Conservation (phyloP, 768 basidiomycete species). For the Asterophora lycoperdoides region DNA sequence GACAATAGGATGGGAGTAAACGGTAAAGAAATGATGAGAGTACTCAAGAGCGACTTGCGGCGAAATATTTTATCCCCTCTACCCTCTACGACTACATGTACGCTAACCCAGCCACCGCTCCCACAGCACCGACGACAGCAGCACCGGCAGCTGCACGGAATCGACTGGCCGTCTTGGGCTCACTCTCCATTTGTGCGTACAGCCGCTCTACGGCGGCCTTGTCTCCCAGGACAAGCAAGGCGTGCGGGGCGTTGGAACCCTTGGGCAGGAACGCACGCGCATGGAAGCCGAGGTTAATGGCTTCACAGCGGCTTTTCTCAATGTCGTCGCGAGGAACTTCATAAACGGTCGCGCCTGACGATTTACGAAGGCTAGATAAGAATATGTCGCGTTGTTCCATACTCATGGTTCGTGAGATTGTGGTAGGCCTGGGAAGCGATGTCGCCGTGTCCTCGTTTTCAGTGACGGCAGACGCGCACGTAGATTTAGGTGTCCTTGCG, state of each 20-base stretch:
- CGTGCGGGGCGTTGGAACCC: constrained; percentile 31
- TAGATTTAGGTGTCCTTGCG: constrained; percentile 3
- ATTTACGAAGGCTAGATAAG: constrained; percentile 38
- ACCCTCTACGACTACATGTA: constrained; percentile 28
- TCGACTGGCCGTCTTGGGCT: constrained; percentile 22
- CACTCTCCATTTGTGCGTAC: constrained; percentile 29
- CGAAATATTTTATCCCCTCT: too few species aligned
- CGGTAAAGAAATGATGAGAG: too few species aligned
- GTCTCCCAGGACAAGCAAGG: constrained; percentile 51
- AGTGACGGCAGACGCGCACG: neutral
- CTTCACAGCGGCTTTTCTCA: constrained; percentile 33
- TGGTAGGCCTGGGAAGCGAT: constrained; percentile 13
- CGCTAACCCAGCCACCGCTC: constrained; percentile 56
- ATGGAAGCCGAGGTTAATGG: constrained; percentile 40
- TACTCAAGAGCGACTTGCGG: neutral
- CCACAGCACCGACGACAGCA: constrained; percentile 58
- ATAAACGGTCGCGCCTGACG: constrained; percentile 46
- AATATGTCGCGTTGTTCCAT: constrained; percentile 48
- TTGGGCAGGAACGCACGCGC: constrained; percentile 38
- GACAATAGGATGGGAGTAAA: neutral
- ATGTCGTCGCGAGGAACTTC: constrained; percentile 44
- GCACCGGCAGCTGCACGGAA: constrained; percentile 49
- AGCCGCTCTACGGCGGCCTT: constrained; percentile 42
- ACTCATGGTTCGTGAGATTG: constrained; percentile 49
- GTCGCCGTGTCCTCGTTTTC: neutral